Base-by-base conservation (phyloP, 108 stramenopile species). In the Fistulifera pelliculosa region DNA sequence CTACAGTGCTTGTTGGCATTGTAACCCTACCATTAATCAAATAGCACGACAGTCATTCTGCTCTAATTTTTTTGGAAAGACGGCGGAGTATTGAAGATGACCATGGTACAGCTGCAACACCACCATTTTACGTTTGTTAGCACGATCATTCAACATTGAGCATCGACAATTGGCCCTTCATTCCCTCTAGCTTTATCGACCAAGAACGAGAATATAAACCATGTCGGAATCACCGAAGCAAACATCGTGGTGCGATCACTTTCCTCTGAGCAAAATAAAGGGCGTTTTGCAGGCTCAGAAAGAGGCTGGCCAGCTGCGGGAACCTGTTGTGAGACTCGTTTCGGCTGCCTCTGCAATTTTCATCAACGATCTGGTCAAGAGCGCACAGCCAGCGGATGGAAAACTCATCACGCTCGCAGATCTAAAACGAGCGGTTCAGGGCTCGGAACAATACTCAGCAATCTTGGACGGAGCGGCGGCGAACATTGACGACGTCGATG, bases 281-380 rank as follows among this genome's bases (percentile, higher is more conserved):
- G 44, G 19, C 11, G 21, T 45, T 21, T 11, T 45, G 16, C 44
- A 45, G 21, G 44, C 16, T 6, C 16, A 45, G 16, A 6, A 17
- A 21, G 21, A 45, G 16, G 44, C 11, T 21, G 21, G 44, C 3
- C 19, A 17, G 16, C 44, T 45, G 4, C 44, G 19, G 5, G 21
- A 45, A 21, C 44, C 44, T 19, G 44, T 21, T 3, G 21, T 45
- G 11, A 21, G 21, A 6, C 44, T 45, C 3, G 21, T 45, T 45
- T 19, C 44, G 21, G 44, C 21, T 21, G 44, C 44, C 21, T 45
- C 44, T 21, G 44, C 19, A 6, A 3, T 45, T 19, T 21, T 45
- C 44, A 45, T 45, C 44, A 4, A 21, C 11, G 44, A 45, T 45
- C 21, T 45, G 44, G 44, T 45, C 4, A 45, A 45, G 11, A 21